A percentile compares a stretch with the other conserved stretches of the same genome.
Conservation (phyloP, 495 filamentous ascomycete species). For the Aspergillus mulundensis region DNA sequence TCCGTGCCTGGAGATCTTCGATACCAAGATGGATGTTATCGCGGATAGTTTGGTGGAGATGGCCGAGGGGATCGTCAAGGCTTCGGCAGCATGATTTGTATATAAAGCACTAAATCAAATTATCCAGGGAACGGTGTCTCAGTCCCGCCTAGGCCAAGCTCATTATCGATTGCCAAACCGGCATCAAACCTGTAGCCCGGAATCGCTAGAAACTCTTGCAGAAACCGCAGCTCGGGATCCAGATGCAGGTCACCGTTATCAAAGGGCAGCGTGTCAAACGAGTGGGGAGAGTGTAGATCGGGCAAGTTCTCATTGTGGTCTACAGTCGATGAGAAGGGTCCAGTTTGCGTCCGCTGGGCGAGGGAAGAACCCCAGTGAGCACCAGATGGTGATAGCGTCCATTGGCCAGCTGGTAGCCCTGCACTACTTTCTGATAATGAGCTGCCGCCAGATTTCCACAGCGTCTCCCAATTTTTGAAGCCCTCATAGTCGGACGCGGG, state of each 20-base stretch:
- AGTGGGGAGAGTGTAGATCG: not conserved
- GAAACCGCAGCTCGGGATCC: not conserved
- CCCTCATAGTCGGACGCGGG: constrained; percentile 21
- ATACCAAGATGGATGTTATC: constrained; percentile 25
- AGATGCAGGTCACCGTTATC: not conserved
- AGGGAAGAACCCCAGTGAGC: not conserved
- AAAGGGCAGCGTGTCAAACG: not conserved
- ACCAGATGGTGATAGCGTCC: too few species aligned
- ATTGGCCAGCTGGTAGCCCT: not conserved
- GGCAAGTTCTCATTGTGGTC: not conserved
- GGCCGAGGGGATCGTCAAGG: constrained; percentile 23
- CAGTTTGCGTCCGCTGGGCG: not conserved
- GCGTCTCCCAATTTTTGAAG: constrained; percentile 28
- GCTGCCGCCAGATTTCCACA: constrained; percentile 5
- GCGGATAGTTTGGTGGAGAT: constrained; percentile 25
- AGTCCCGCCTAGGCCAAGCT: not conserved
- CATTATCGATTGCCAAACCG: not conserved
- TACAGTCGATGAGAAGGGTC: not conserved
- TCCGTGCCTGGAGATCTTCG: constrained; percentile 26
- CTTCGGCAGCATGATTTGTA: not conserved
- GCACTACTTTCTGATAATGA: not conserved
- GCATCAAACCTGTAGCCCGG: not conserved
- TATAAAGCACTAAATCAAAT: not conserved
- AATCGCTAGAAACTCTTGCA: not conserved
- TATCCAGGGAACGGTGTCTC: not conserved